phyloP scores from a whole-genome alignment of 2,329 filamentous ascomycete species.

The Geosmithia putterillii region DNA sequence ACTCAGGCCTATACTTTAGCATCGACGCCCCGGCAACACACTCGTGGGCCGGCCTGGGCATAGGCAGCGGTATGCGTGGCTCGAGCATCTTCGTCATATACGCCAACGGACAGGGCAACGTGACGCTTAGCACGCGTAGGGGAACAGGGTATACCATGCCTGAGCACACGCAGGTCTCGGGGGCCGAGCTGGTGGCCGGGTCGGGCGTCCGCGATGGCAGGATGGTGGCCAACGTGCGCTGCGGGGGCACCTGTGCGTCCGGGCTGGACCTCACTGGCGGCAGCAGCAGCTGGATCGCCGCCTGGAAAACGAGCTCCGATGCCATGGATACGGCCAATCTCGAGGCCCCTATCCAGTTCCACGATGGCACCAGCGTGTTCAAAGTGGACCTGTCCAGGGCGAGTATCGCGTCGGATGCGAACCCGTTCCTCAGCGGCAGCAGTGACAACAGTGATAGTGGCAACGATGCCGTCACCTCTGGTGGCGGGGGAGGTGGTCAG shows the following conservation, averaged over 20 bases:
- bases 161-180: constrained; percentile 24
- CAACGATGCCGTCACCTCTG: not conserved
- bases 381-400: constrained; percentile 35
- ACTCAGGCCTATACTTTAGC: constrained; percentile 45
- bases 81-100: constrained; percentile 54
- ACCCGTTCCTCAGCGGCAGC: constrained; percentile 32
- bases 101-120: constrained; percentile 41
- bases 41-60: constrained; percentile 46
- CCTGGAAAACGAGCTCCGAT: constrained; percentile 36
- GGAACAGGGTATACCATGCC: constrained; percentile 37
- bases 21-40: constrained; percentile 40
- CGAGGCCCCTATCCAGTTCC: constrained; percentile 27
- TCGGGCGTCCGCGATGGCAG: constrained; percentile 38
- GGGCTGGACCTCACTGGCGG: constrained; percentile 29
- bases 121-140: constrained; percentile 46
- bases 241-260: constrained; percentile 31
- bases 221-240: constrained; percentile 49
- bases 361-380: constrained; percentile 32
- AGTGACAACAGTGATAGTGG: constrained; percentile 4
- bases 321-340: constrained; percentile 29
- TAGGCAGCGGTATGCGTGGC: constrained; percentile 40
- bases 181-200: constrained; percentile 42
- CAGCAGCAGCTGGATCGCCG: constrained; percentile 36
- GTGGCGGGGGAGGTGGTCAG: constrained; percentile 1
- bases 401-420: constrained; percentile 30